Evolutionary conservation across 1,139 yeast species (phyloP), one percentile per base, ranked within the genome.

Genomic region (Pichia sp.): DNA sequence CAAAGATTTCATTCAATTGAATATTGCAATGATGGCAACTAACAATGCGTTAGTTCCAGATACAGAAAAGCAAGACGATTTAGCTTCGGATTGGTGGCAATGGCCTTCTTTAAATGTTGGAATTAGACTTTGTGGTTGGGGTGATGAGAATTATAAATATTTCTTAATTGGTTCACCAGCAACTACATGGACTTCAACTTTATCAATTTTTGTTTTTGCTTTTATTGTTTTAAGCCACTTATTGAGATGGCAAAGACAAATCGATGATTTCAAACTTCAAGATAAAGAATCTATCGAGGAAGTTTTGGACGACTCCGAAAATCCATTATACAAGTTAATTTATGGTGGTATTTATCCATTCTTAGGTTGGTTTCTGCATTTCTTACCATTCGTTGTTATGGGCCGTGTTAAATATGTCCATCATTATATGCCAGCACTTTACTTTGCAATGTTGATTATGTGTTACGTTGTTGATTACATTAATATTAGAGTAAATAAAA

Each of bases 21-120:
- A 92, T 67, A 80, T 89, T 63, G 98, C 97, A 23, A 94, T 92
- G 97, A 89, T 90, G 97, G 96, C 97, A 25, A 87, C 97, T 41
- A 94, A 94, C 72, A 94, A 94, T 62, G 97, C 96, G 4, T 77
- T 92, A 63, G 81, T 92, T 49, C 97, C 98, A 34, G 98, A 92
- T 62, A 68, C 76, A 18, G 98, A 94, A 59, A 90, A 92, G 69
- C 82, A 79, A 59, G 99, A 94, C 65, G 90, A 84, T 58, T 77
- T 94, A 59, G 95, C 97, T 1, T 88, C 97, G 18, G 66, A 79
- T 44, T 92, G 92, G 59, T 94, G 98, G 98, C 92, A 94, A 76
- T 94, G 99, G 99, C 99, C 99, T 50, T 79, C 92, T 34, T 77
- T 90, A 61, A 76, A 87, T 67, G 85, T 82, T 49, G 98, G 98